Evolutionary conservation across 2,329 filamentous ascomycete genomes (phyloP).

Genomic region (Pseudogymnoascus sp.): DNA sequence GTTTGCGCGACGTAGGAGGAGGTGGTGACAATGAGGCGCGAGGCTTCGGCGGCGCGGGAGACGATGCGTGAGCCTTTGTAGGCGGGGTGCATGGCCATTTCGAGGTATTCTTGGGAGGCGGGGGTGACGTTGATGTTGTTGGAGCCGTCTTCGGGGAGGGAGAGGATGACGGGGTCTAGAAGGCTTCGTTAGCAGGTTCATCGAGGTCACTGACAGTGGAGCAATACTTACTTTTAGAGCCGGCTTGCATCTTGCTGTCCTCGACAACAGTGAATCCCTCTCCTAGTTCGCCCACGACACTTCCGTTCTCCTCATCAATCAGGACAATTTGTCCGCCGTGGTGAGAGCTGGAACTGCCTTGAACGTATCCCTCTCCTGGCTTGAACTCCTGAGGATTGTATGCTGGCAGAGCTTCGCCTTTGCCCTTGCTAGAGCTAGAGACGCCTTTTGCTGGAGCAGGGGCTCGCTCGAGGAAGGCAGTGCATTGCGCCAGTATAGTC

Average conservation of each 20-base stretch:
- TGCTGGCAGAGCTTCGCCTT: slow-evolving; percentile 32
- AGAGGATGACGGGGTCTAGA: slow-evolving; percentile 69
- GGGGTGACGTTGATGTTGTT: slow-evolving; percentile 60
- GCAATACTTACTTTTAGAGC: slow-evolving; percentile 79
- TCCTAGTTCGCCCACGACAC: slow-evolving; percentile 83
- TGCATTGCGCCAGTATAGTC: slow-evolving; percentile 96
- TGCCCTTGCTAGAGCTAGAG: slow-evolving; percentile 14
- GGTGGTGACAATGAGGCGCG: slow-evolving; percentile 82
- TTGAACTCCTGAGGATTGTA: slow-evolving; percentile 80
- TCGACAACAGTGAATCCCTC: slow-evolving; percentile 76
- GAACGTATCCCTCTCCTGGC: slow-evolving; percentile 69
- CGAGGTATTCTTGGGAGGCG: slow-evolving; percentile 61
- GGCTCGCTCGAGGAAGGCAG: slow-evolving; percentile 82
- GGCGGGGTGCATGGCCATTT: slow-evolving; percentile 75
- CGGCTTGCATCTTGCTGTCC: slow-evolving; percentile 63
- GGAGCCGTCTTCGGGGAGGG: slow-evolving; percentile 58
- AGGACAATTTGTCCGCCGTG: slow-evolving; percentile 76
- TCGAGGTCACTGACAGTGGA: no score
- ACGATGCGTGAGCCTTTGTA: slow-evolving; percentile 84
- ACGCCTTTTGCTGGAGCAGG: slow-evolving; percentile 37
- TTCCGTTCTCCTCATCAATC: slow-evolving; percentile 91
- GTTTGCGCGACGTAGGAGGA: slow-evolving; percentile 71
- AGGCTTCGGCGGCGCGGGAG: slow-evolving; percentile 77
- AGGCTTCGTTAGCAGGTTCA: slow-evolving; percentile 10
- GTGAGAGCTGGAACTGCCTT: slow-evolving; percentile 48